Evolutionary conservation across 768 basidiomycete species (phyloP).

Genomic region (Crucibulum laeve): DNA sequence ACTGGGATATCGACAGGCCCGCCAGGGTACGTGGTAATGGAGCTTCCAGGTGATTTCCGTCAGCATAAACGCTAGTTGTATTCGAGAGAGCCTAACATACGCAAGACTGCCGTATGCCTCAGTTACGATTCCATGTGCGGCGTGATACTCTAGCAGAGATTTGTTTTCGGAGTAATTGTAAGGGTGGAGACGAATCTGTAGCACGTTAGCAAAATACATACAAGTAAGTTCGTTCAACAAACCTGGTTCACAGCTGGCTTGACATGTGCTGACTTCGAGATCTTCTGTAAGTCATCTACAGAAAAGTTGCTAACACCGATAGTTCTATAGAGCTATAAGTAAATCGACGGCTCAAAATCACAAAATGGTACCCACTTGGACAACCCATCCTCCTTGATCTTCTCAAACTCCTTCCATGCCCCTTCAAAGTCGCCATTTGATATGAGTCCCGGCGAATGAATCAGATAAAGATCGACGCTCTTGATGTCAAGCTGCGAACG

Average conservation of each 20-base stretch:
- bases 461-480: slow-evolving; percentile 67
- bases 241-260: slow-evolving; percentile 75
- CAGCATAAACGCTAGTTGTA: slow-evolving; percentile 1
- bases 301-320: slow-evolving; percentile 73
- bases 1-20: slow-evolving; percentile 63
- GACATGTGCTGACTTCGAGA: slow-evolving; percentile 46
- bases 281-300: slow-evolving; percentile 42
- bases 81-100: slow-evolving; percentile 29
- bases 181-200: slow-evolving; percentile 65
- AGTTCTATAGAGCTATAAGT: slow-evolving; percentile 34
- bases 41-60: slow-evolving; percentile 22
- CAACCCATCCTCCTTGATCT: slow-evolving; percentile 40
- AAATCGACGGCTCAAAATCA: slow-evolving; percentile 6
- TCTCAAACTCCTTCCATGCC: slow-evolving; percentile 56
- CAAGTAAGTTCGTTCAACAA: neutral
- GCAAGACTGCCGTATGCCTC: slow-evolving; percentile 71
- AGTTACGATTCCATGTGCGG: slow-evolving; percentile 54
- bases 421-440: slow-evolving; percentile 24
- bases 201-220: neutral
- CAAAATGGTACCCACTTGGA: slow-evolving; percentile 26
- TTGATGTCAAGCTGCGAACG: slow-evolving; percentile 49
- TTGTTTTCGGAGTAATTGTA: slow-evolving; percentile 57
- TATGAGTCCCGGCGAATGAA: slow-evolving; percentile 43
- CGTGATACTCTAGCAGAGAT: slow-evolving; percentile 53
- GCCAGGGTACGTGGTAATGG: slow-evolving; percentile 54